phyloP scores from a whole-genome alignment of 2,329 filamentous ascomycete species.

The Niveomyces coronatus region DNA sequence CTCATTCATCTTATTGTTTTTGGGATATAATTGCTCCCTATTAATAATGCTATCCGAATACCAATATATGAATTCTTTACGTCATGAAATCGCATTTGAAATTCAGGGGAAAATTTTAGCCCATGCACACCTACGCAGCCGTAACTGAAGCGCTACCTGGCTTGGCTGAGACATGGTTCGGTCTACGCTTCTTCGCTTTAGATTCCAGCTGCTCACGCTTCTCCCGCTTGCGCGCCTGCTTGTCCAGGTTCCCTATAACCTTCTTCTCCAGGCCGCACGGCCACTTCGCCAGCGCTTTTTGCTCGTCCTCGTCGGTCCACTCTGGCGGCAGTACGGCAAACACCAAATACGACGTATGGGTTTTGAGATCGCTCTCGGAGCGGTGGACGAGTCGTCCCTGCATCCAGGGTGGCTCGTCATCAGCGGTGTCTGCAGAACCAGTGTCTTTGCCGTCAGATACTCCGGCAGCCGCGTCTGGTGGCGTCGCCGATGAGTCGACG shows the following conservation, averaged over 20 bases:
- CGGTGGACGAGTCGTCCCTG: constrained; percentile 71
- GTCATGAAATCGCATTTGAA: too few species aligned
- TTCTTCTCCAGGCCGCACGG: constrained; percentile 44
- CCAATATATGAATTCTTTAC: too few species aligned
- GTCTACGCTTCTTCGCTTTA: constrained; percentile 33
- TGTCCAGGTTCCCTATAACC: constrained; percentile 43
- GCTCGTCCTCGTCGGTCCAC: constrained; percentile 79
- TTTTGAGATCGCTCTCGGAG: constrained; percentile 82
- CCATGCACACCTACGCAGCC: too few species aligned
- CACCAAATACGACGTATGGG: constrained; percentile 92
- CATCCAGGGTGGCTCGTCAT: constrained; percentile 53
- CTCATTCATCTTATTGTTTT: background rate
- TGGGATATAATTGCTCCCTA: too few species aligned
- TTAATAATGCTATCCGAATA: too few species aligned
- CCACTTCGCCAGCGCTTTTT: constrained; percentile 52
- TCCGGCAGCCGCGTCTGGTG: constrained; percentile 15
- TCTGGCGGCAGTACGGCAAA: constrained; percentile 83
- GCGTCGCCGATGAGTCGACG: constrained; percentile 22
- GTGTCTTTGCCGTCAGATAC: constrained; percentile 15
- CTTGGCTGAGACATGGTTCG: too few species aligned
- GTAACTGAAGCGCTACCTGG: too few species aligned
- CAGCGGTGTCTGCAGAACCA: constrained; percentile 15
- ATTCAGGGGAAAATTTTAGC: too few species aligned
- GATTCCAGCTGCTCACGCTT: constrained; percentile 41
- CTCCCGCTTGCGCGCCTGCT: constrained; percentile 44